Conservation (phyloP, 257 asterid genomes). For the Lycium ferocissimum region DNA sequence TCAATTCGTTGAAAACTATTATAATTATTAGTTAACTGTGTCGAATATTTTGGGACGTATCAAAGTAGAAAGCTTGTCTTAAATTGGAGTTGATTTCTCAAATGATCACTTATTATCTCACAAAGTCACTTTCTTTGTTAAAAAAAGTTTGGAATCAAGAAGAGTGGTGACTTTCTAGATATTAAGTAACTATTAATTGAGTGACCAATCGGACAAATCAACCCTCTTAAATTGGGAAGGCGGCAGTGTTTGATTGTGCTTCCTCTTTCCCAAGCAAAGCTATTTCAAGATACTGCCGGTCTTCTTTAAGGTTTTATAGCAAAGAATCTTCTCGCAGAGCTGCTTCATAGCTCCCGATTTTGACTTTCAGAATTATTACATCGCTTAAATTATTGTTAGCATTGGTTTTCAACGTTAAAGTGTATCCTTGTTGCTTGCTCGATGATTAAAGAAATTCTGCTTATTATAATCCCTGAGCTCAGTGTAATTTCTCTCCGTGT, state of each 20-base stretch:
- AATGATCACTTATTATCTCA: too few relatives aligned
- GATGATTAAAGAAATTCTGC: neutral
- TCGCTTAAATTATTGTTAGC: slow-evolving; percentile 7
- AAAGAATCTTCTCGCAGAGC: neutral
- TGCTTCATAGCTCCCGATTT: neutral
- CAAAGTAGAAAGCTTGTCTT: too few relatives aligned
- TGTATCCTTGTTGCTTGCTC: neutral
- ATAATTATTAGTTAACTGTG: neutral
- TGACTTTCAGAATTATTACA: slow-evolving; percentile 1
- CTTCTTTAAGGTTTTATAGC: neutral
- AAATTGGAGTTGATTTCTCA: too few relatives aligned
- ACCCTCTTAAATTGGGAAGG: too few relatives aligned
- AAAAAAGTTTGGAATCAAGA: too few relatives aligned
- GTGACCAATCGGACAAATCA: too few relatives aligned
- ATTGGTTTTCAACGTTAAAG: neutral
- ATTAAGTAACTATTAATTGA: too few relatives aligned
- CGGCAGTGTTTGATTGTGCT: neutral
- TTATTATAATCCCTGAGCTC: neutral
- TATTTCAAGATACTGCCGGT: too few relatives aligned
- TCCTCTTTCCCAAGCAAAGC: neutral
- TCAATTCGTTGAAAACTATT: neutral
- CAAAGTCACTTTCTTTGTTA: too few relatives aligned
- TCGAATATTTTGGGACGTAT: too few relatives aligned
- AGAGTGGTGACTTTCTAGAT: too few relatives aligned
- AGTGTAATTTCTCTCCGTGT: neutral